A percentile compares a stretch with the other conserved stretches of the same genome.
Conservation (phyloP, 495 filamentous ascomycete species). For the Hyaloscypha variabilis region DNA sequence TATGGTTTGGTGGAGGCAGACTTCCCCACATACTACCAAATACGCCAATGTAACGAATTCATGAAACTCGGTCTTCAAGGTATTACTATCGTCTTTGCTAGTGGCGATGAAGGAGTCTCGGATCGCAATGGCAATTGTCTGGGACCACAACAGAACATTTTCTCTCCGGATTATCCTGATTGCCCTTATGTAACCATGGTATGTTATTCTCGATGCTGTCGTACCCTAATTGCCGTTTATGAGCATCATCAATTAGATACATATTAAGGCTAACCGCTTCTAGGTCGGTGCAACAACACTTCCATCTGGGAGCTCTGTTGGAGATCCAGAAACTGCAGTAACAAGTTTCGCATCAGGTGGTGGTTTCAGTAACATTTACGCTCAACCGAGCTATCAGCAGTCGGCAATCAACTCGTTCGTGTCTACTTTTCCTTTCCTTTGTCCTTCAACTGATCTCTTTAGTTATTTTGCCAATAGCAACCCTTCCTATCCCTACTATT, state of each 20-base stretch:
- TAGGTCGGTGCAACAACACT: constrained; percentile 44
- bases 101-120: constrained; percentile 44
- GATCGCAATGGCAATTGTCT: constrained; percentile 39
- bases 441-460: too few species aligned
- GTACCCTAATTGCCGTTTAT: too few species aligned
- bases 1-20: constrained; percentile 56
- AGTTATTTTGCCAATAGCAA: constrained; percentile 50
- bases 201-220: too few species aligned
- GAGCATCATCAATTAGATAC: too few species aligned
- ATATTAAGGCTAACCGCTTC: too few species aligned
- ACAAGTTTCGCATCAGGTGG: constrained; percentile 48
- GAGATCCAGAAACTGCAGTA: constrained; percentile 36
- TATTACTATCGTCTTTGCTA: constrained; percentile 37
- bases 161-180: constrained; percentile 40
- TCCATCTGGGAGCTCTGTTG: constrained; percentile 22
- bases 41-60: constrained; percentile 26
- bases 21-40: constrained; percentile 50
- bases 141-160: constrained; percentile 17
- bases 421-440: neutral
- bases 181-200: constrained; percentile 54
- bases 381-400: constrained; percentile 58
- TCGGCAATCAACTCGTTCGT: constrained; percentile 41
- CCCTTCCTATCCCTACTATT: constrained; percentile 23
- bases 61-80: constrained; percentile 47
- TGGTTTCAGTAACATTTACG: constrained; percentile 70